phyloP scores from a whole-genome alignment of 768 basidiomycete genomes.

The Hericium erinaceus region DNA sequence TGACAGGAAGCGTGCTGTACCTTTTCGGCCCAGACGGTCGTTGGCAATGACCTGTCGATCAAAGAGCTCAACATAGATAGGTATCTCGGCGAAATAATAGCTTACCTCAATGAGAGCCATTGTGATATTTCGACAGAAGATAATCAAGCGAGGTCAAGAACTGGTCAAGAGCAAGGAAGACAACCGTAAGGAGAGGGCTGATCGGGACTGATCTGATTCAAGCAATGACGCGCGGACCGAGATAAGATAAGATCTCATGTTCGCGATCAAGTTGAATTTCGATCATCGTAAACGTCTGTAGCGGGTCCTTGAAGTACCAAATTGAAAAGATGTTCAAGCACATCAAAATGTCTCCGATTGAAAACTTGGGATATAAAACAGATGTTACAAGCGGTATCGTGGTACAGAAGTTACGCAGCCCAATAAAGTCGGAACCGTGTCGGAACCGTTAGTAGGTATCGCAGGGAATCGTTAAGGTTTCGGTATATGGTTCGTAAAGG shows the following conservation, averaged over 20 bases:
- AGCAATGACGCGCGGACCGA: background rate
- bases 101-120: constrained; percentile 28
- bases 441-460: background rate
- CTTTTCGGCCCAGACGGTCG: constrained; percentile 91
- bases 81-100: background rate
- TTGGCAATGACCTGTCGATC: constrained; percentile 78
- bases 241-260: background rate
- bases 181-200: background rate
- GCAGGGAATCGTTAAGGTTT: background rate
- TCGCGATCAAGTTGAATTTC: background rate
- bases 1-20: constrained; percentile 30
- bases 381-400: no score
- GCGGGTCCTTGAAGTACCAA: background rate
- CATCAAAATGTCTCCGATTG: no score
- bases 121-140: background rate
- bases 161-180: constrained; percentile 1
- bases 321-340: no score
- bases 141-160: background rate
- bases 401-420: no score
- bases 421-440: background rate
- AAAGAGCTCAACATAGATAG: background rate
- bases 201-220: background rate
- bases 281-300: background rate
- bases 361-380: no score
- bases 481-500: background rate